Conservation (phyloP, 1,139 yeast genomes). For the Protomyces inundatus region DNA sequence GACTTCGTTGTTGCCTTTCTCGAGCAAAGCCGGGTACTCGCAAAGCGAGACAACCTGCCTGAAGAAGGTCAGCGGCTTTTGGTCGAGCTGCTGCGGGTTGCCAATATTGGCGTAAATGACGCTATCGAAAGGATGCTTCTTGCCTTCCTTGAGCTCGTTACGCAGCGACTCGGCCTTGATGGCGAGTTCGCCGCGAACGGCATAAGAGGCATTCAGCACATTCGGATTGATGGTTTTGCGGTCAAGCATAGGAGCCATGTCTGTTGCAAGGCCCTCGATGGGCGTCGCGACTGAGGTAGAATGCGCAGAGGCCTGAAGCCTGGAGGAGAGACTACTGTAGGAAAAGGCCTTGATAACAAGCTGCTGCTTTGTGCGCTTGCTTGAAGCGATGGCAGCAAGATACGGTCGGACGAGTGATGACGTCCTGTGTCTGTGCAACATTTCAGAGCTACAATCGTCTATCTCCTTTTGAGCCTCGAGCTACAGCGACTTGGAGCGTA, state of each 20-base stretch:
- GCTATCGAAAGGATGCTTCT: constrained; percentile 63
- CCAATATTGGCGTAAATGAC: constrained; percentile 92
- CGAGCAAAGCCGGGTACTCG: constrained; percentile 72
- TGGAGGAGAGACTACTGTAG: background rate
- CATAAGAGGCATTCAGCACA: constrained; percentile 82
- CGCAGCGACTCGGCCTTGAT: constrained; percentile 81
- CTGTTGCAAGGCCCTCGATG: background rate
- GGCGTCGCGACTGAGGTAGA: background rate
- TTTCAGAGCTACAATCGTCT: too few relatives aligned
- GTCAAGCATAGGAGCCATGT: constrained; percentile 33
- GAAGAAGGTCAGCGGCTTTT: constrained; percentile 89
- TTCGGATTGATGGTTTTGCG: constrained; percentile 60
- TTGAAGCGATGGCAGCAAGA: background rate
- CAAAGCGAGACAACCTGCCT: constrained; percentile 80
- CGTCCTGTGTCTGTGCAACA: background rate
- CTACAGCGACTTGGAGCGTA: too few relatives aligned
- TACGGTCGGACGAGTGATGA: background rate
- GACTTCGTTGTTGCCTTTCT: constrained; percentile 36
- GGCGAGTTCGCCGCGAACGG: constrained; percentile 93
- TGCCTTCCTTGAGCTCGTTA: constrained; percentile 44
- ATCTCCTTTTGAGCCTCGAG: too few relatives aligned
- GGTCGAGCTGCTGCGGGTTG: constrained; percentile 94
- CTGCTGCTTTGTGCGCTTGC: constrained; percentile 36
- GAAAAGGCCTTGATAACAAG: background rate
- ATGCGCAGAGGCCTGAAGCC: background rate